Percentiles rank a stretch among this genome's conserved stretches.
These are phyloP conservation scores for Mycocentrospora acerina DNA, from an alignment of 2,329 filamentous ascomycete species.

Conservation along the genomic window DNA sequence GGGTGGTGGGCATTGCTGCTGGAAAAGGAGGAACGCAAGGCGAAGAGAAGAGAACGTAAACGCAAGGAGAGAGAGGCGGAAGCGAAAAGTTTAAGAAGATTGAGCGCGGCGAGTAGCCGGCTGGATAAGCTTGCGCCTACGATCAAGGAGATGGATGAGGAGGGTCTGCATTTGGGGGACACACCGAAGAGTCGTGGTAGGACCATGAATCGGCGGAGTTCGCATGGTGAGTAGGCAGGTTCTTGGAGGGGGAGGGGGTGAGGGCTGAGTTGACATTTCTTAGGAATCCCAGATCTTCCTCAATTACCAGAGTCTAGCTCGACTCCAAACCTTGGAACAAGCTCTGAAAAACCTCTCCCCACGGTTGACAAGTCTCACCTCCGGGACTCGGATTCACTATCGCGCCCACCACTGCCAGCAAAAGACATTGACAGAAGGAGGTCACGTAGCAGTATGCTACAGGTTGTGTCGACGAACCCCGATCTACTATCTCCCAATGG, in stretches of 20 bases:
- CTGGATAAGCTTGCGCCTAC: constrained; percentile 78
- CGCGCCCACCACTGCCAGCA: constrained; percentile 77
- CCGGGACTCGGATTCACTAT: constrained; percentile 75
- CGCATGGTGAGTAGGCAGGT: constrained; percentile 39
- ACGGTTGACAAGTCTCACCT: constrained; percentile 78
- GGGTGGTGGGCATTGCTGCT: constrained; percentile 96
- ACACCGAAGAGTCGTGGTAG: constrained; percentile 72
- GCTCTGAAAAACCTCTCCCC: constrained; percentile 56
- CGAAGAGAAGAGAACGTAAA: constrained; percentile 75
- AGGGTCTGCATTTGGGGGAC: constrained; percentile 58
- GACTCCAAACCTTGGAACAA: constrained; percentile 36
- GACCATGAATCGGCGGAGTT: constrained; percentile 68
- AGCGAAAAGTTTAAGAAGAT: constrained; percentile 72
- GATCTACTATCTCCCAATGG: constrained; percentile 61
- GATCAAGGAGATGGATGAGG: constrained; percentile 77
- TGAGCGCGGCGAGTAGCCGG: constrained; percentile 88
- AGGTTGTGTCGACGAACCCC: constrained; percentile 73
- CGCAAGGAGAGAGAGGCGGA: constrained; percentile 83
- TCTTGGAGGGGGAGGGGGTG: background rate
- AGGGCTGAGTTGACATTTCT: constrained; percentile 43
- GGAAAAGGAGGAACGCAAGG: constrained; percentile 92
- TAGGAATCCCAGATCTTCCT: constrained; percentile 67
- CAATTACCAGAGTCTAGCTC: constrained; percentile 66
- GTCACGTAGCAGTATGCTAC: constrained; percentile 80
- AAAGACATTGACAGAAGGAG: constrained; percentile 71